A percentile compares a stretch with the other conserved stretches of the same genome.
phyloP scores from a whole-genome alignment of 345 rosid species.

The Geranium rotundifolium region DNA sequence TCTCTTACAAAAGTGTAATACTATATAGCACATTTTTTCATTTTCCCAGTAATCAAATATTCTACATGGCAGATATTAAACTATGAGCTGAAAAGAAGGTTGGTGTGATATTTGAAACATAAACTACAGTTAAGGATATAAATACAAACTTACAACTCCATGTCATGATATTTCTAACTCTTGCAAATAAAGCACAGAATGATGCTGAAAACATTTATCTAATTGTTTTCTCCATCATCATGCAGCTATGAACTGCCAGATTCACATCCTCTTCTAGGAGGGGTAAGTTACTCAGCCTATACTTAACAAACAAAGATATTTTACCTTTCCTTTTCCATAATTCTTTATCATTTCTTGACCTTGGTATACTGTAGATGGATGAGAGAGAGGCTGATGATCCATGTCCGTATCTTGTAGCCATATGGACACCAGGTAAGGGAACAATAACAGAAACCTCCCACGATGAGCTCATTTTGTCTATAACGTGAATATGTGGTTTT shows the following conservation, averaged over 20 bases:
- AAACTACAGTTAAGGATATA: too few species aligned
- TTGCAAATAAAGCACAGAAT: slow-evolving; percentile 11
- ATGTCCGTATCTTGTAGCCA: slow-evolving; percentile 72
- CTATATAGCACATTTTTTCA: neutral
- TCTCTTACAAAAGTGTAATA: too few species aligned
- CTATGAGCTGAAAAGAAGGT: too few species aligned
- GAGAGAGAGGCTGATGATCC: slow-evolving; percentile 76
- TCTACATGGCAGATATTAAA: too few species aligned
- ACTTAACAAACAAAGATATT: too few species aligned
- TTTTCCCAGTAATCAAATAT: neutral
- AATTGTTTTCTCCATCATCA: slow-evolving; percentile 12
- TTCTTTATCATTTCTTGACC: slow-evolving; percentile 8
- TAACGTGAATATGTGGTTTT: too few species aligned
- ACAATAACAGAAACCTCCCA: neutral
- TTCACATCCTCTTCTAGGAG: slow-evolving; percentile 61
- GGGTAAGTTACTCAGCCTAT: slow-evolving; percentile 34
- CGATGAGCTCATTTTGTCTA: neutral
- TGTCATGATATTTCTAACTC: too few species aligned
- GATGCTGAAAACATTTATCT: slow-evolving; percentile 8
- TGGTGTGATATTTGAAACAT: too few species aligned
- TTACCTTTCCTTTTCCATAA: slow-evolving; percentile 2
- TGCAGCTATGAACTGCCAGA: slow-evolving; percentile 91
- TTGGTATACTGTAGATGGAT: slow-evolving; percentile 47
- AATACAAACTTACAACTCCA: too few species aligned
- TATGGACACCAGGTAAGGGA: slow-evolving; percentile 90